Percentiles rank a stretch among this genome's conserved stretches.
These are phyloP conservation scores for Wallacemonas sp. DNA, from an alignment of 208 protist species.

Conservation along the genomic window DNA sequence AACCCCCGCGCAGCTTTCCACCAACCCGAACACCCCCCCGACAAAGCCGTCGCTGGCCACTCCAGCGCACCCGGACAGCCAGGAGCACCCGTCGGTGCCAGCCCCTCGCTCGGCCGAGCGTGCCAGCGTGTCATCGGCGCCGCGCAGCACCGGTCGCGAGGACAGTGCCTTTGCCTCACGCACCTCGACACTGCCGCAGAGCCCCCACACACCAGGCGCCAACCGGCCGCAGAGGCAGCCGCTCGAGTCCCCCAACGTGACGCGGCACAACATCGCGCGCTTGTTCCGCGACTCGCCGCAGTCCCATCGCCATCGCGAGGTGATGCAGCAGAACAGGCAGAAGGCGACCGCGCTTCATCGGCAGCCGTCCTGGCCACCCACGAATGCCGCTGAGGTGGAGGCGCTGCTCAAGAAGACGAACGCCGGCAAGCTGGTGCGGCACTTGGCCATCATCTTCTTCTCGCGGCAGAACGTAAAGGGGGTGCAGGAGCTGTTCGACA, in stretches of 20 bases:
- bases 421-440: slow-evolving; percentile 58
- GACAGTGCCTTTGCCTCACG: neutral
- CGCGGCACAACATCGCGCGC: slow-evolving; percentile 37
- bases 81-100: slow-evolving; percentile 14
- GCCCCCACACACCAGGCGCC: slow-evolving; percentile 18
- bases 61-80: slow-evolving; percentile 16
- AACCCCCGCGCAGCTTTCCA: slow-evolving; percentile 7
- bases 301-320: slow-evolving; percentile 34
- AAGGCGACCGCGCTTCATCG: slow-evolving; percentile 26
- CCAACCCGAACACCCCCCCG: slow-evolving; percentile 18
- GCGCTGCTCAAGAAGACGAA: slow-evolving; percentile 35
- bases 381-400: slow-evolving; percentile 38
- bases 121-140: neutral
- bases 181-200: neutral
- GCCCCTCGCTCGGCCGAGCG: slow-evolving; percentile 13
- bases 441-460: slow-evolving; percentile 66
- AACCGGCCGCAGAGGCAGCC: slow-evolving; percentile 34
- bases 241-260: slow-evolving; percentile 42
- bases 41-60: slow-evolving; percentile 4
- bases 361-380: slow-evolving; percentile 46
- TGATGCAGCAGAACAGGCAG: slow-evolving; percentile 33
- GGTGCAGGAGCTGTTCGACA: slow-evolving; percentile 62
- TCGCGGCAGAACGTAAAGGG: slow-evolving; percentile 47
- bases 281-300: slow-evolving; percentile 63
- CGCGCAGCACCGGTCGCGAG: neutral